Evolutionary conservation across 768 basidiomycete genomes (phyloP), one percentile per base, ranked within the genome.

Genomic region (Dictyophora rubrovolvata): DNA sequence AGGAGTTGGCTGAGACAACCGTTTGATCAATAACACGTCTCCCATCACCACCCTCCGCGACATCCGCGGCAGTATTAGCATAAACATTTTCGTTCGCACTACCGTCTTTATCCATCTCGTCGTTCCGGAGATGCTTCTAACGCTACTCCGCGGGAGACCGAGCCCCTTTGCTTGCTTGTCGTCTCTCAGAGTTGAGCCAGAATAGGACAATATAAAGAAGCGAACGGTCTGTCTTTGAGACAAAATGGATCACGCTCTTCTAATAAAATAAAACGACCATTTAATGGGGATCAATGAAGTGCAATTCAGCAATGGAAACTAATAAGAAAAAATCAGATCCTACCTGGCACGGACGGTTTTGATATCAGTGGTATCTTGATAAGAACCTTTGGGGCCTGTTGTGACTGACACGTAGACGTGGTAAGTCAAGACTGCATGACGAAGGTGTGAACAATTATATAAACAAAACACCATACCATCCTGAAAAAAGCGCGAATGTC

Each of bases 221-320:
- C 12, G 42, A 42, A 42, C 10, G 42, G 42, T 65, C 85, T 81
- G 70, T 97, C 94, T 67, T 85, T 87, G 51, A 94, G 75, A 48
- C 89, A 83, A 73, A 87, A 83, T 11, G 89, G 82, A 70, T 98
- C 96, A 23, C 93, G 85, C 54, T 93, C 93, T 68, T 98, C 96
- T 28, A 90, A 73, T 63, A 92, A 86, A 28, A 90, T 91, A 67
- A 86, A 86, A 23, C 92, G 91, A 68, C 93, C 86, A 48, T 34
- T 28, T 28, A 28, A 28, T n/a, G 42, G 42, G 63, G 50, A 49
- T 59, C 28, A 28, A 7, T 7, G 4, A 28, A 28, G 28, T 2
- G 28, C 28, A 28, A 7, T 28, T 28, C 28, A 28, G 28, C 2
- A 28, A n/a, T n/a, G n/a, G n/a, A n/a, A n/a, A n/a, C n/a, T n/a